phyloP scores from a whole-genome alignment of 179 eudicot genomes.

The Beta macrorhiza region DNA sequence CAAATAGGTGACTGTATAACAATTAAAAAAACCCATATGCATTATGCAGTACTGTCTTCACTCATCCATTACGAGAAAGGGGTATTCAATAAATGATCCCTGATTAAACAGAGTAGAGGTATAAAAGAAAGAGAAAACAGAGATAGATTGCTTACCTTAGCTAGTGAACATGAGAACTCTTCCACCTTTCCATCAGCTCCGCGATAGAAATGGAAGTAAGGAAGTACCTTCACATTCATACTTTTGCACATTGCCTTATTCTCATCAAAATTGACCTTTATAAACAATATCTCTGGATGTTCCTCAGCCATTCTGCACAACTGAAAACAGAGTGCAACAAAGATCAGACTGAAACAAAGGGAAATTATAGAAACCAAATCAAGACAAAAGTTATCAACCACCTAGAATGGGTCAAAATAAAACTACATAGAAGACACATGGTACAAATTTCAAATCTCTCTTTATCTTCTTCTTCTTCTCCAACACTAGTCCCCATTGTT shows the following conservation, averaged over 20 bases:
- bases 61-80: background rate
- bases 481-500: background rate
- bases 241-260: conserved; percentile 96
- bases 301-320: conserved; percentile 84
- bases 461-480: background rate
- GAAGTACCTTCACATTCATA: conserved; percentile 96
- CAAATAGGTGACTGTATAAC: background rate
- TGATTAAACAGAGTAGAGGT: background rate
- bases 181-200: conserved; percentile 93
- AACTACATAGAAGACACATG: background rate
- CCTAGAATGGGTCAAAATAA: background rate
- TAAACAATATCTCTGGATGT: conserved; percentile 83
- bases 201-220: conserved; percentile 95
- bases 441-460: background rate
- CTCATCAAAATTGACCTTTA: conserved; percentile 97
- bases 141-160: conserved; percentile 54
- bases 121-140: background rate
- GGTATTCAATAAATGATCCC: background rate
- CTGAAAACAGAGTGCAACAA: conserved; percentile 41
- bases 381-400: background rate
- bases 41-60: background rate
- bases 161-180: conserved; percentile 88
- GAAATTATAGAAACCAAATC: background rate
- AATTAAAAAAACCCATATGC: background rate
- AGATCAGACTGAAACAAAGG: conserved; percentile 10